Percentiles rank a stretch among this genome's conserved stretches.
Evolutionary conservation across 176 grass and related monocot species (phyloP).

Genomic region (Eleusine coracana): DNA sequence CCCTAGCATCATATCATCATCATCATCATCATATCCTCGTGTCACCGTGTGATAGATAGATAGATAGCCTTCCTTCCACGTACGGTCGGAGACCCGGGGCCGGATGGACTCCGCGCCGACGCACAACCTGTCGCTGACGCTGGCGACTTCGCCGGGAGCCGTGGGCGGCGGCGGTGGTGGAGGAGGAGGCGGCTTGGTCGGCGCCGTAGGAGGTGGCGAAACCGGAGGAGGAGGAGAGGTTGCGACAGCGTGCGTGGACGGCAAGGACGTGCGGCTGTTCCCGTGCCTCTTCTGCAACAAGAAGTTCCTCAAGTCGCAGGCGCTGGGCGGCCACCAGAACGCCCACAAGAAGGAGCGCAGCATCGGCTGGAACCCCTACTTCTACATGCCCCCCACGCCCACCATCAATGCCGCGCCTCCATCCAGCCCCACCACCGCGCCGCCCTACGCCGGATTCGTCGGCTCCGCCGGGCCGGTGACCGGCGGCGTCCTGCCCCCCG

Average conservation of each 20-base stretch:
- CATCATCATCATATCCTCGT: neutral
- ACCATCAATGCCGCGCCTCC: neutral
- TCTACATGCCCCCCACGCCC: slow-evolving; percentile 49
- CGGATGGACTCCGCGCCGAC: slow-evolving; percentile 41
- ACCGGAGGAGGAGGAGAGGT: neutral
- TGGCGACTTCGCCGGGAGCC: slow-evolving; percentile 41
- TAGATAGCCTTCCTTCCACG: neutral
- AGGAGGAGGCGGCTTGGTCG: neutral
- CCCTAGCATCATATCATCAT: neutral
- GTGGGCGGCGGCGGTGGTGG: neutral
- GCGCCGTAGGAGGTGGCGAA: neutral
- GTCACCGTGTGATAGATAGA: neutral
- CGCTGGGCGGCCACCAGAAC: slow-evolving; percentile 90
- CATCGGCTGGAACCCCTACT: slow-evolving; percentile 78
- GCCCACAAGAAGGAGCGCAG: slow-evolving; percentile 95
- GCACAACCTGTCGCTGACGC: slow-evolving; percentile 65
- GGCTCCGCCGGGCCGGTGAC: neutral
- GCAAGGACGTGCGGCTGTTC: slow-evolving; percentile 89
- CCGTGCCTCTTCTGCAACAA: slow-evolving; percentile 98
- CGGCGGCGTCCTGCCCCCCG: neutral
- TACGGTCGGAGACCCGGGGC: too few species aligned
- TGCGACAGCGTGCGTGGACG: slow-evolving; percentile 32
- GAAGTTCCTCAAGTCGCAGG: slow-evolving; percentile 94
- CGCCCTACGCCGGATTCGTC: neutral
- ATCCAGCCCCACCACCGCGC: neutral